Conservation (phyloP, 1,284 basidiomycete genomes). For the Polyporus tsugae region DNA sequence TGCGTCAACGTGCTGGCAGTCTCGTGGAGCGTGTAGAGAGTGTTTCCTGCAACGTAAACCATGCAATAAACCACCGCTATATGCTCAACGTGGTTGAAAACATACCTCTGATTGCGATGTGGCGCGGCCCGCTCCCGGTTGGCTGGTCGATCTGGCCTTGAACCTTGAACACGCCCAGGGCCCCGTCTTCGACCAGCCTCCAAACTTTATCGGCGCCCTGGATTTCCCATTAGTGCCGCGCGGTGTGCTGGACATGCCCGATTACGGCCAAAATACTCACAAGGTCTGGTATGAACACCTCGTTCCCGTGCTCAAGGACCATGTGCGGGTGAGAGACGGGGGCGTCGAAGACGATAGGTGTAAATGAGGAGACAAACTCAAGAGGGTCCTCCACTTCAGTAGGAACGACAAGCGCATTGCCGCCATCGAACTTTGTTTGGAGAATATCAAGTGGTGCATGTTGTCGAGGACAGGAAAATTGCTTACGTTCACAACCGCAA, state of each 20-base stretch:
- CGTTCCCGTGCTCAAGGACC: constrained; percentile 58
- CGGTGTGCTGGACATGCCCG: not conserved
- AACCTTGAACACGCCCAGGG: constrained; percentile 55
- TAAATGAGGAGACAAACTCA: constrained; percentile 51
- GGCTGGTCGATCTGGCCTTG: constrained; percentile 72
- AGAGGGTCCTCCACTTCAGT: constrained; percentile 46
- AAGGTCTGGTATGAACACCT: constrained; percentile 71
- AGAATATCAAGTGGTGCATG: not conserved
- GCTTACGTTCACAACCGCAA: constrained; percentile 63
- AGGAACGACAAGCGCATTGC: constrained; percentile 65
- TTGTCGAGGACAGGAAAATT: not conserved
- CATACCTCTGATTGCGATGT: constrained; percentile 63
- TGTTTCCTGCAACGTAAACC: constrained; percentile 50
- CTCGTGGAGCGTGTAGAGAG: constrained; percentile 71
- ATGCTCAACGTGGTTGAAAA: constrained; percentile 1
- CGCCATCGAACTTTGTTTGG: constrained; percentile 44
- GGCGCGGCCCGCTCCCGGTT: constrained; percentile 70
- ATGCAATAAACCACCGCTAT: not conserved
- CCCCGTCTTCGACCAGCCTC: constrained; percentile 55
- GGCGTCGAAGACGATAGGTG: constrained; percentile 62
- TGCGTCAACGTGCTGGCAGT: constrained; percentile 68
- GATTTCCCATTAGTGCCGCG: constrained; percentile 4
- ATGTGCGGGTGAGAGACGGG: constrained; percentile 69
- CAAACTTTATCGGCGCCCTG: constrained; percentile 74
- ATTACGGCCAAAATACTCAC: constrained; percentile 44